Conservation (phyloP, 495 filamentous ascomycete genomes). For the Penicillium bialowiezense region DNA sequence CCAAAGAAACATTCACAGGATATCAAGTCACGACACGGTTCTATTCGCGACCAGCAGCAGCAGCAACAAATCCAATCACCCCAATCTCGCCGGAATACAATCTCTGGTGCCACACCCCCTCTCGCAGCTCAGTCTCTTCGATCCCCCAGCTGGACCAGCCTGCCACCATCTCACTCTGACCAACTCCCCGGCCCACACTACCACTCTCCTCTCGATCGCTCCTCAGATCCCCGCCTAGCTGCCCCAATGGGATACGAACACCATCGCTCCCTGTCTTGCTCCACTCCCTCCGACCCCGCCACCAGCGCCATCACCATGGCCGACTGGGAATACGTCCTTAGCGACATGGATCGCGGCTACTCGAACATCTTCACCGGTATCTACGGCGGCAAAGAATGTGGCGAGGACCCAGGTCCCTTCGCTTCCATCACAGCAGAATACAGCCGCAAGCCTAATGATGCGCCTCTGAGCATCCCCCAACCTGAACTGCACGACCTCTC, state of each 20-base stretch:
- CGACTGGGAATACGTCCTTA: slow-evolving; percentile 78
- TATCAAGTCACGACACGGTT: slow-evolving; percentile 38
- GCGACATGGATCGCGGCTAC: slow-evolving; percentile 72
- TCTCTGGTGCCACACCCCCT: slow-evolving; percentile 32
- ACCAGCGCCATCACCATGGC: slow-evolving; percentile 49
- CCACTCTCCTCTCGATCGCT: slow-evolving; percentile 21
- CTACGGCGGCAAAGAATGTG: slow-evolving; percentile 66
- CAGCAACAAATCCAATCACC: slow-evolving; percentile 21
- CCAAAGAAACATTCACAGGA: slow-evolving; percentile 43
- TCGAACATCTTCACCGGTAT: slow-evolving; percentile 82
- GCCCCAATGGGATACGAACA: slow-evolving; percentile 28
- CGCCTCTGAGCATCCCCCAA: slow-evolving; percentile 14
- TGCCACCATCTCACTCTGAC: slow-evolving; percentile 38
- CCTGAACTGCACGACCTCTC: slow-evolving; percentile 34
- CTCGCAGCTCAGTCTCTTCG: slow-evolving; percentile 25
- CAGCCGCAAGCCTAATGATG: slow-evolving; percentile 25
- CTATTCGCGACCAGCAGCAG: slow-evolving; percentile 17
- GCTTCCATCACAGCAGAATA: slow-evolving; percentile 43
- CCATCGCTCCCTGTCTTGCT: slow-evolving; percentile 28
- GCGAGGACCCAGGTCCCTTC: slow-evolving; percentile 43
- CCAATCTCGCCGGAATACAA: slow-evolving; percentile 35
- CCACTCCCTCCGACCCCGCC: slow-evolving; percentile 29
- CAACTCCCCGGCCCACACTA: slow-evolving; percentile 21
- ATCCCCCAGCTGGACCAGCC: slow-evolving; percentile 40
- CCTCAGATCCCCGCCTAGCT: slow-evolving; percentile 10